A percentile compares a stretch with the other conserved stretches of the same genome.
Conservation (phyloP, 108 stramenopile genomes). For the Cyclostephanos tholiformis region DNA sequence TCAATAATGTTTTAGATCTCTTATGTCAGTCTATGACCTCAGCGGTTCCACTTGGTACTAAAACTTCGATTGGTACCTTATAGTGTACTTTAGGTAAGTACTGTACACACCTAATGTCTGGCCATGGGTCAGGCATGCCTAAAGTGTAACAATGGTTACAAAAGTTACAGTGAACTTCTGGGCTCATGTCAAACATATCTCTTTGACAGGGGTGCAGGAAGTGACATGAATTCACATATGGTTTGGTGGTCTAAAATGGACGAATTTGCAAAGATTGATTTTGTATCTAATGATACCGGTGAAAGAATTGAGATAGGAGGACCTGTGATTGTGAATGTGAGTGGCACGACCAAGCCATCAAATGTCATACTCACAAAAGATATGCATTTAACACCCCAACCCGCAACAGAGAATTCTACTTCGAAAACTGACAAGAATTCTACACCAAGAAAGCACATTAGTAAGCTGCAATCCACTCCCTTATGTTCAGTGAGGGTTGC, state of each 20-base stretch:
- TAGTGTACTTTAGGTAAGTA: no score
- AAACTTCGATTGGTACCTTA: no score
- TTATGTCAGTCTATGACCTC: no score
- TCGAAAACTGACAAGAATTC: constrained; percentile 25
- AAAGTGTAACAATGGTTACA: no score
- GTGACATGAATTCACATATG: constrained; percentile 4
- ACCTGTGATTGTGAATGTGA: neutral
- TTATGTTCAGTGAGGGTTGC: constrained; percentile 43
- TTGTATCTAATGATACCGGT: constrained; percentile 1
- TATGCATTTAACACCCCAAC: neutral
- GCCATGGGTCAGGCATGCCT: no score
- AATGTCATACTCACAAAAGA: neutral
- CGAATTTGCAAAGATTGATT: constrained; percentile 16
- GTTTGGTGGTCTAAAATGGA: neutral
- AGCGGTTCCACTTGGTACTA: no score
- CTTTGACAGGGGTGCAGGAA: neutral
- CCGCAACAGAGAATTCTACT: constrained; percentile 6
- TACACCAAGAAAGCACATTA: neutral
- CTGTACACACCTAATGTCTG: no score
- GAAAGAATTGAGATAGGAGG: constrained; percentile 12
- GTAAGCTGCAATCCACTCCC: constrained; percentile 17
- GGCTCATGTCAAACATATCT: no score
- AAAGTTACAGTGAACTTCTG: no score
- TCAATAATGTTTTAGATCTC: no score
- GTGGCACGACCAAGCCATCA: neutral